Evolutionary conservation across 257 asterid species (phyloP).

Genomic region (Perilla frutescens): DNA sequence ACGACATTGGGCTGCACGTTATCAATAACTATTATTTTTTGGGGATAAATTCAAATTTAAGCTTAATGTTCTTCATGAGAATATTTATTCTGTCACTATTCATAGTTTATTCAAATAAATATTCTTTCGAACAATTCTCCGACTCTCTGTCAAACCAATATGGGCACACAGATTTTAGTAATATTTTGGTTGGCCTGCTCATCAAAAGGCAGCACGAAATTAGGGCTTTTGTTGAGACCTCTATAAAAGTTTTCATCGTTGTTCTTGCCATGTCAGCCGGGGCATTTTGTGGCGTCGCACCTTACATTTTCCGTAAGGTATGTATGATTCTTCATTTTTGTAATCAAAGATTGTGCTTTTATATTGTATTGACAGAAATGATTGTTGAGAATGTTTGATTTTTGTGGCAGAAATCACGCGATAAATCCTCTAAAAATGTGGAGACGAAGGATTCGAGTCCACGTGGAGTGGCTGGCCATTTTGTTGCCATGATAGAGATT

Average conservation of each 20-base stretch:
- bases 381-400: neutral
- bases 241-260: conserved; percentile 34
- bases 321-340: too few relatives aligned
- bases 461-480: conserved; percentile 52
- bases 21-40: conserved; percentile 2
- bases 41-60: neutral
- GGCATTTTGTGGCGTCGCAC: conserved; percentile 56
- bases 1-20: conserved; percentile 43
- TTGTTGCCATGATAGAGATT: conserved; percentile 57
- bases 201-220: conserved; percentile 13
- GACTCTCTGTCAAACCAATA: conserved; percentile 26
- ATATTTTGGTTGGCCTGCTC: conserved; percentile 5
- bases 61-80: conserved; percentile 44
- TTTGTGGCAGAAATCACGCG: conserved; percentile 51
- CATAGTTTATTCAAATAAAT: conserved; percentile 7
- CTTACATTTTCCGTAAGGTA: conserved; percentile 52
- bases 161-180: conserved; percentile 18
- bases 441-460: conserved; percentile 45
- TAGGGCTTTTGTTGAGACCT: conserved; percentile 27
- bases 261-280: conserved; percentile 51
- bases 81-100: conserved; percentile 33
- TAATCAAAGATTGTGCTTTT: too few relatives aligned
- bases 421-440: conserved; percentile 41
- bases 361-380: neutral
- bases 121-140: conserved; percentile 8